Evolutionary conservation across 257 asterid genomes (phyloP), one percentile per base, ranked within the genome.

Genomic region (Nicotiana noctiflora): DNA sequence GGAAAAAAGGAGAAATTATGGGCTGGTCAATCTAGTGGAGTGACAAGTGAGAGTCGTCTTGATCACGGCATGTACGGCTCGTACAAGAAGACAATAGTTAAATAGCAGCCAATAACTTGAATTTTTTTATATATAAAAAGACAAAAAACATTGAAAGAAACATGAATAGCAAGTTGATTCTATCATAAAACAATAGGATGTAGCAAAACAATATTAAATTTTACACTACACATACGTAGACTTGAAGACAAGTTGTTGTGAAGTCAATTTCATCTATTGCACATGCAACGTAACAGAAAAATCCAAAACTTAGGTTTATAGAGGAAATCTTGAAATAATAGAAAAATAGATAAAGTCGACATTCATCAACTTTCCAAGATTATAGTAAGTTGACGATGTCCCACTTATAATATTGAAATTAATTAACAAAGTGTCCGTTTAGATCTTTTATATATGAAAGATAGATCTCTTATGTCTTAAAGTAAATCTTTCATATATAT

Each of bases 1-100:
- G 9, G 1, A 7, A 37, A 7, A 37, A 8, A 37, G 10, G 15
- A 49, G 15, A 49, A 49, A 49, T 49, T 23, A 46, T 14, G 21
- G 23, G 21, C 10, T 6, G 6, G 78, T 72, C 14, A 8, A 21
- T 44, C 78, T 46, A 46, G 37, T 46, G 6, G 60, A 72, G 37
- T 46, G 51, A 32, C 37, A 77, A 77, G 29, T 29, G 62, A 55
- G 79, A 31, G 70, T 65, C 79, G 62, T 81, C 63, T 17, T 51
- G 65, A 70, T 81, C 80, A 68, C 62, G 80, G 53, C 83, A 27
- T 19, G 59, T 82, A 76, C 77, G 49, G 75, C 25, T 27, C 70
- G 56, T 61, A 10, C 67, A 62, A 51, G n/a, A 32, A 8, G 46
- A 82, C 77, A 76, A 81, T 59, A 31, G 2, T 46, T 46, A 13